A percentile compares a stretch with the other conserved stretches of the same genome.
These are phyloP conservation scores for Globisporangium perplexum DNA, from an alignment of 352 stramenopile species.

Conservation along the genomic window DNA sequence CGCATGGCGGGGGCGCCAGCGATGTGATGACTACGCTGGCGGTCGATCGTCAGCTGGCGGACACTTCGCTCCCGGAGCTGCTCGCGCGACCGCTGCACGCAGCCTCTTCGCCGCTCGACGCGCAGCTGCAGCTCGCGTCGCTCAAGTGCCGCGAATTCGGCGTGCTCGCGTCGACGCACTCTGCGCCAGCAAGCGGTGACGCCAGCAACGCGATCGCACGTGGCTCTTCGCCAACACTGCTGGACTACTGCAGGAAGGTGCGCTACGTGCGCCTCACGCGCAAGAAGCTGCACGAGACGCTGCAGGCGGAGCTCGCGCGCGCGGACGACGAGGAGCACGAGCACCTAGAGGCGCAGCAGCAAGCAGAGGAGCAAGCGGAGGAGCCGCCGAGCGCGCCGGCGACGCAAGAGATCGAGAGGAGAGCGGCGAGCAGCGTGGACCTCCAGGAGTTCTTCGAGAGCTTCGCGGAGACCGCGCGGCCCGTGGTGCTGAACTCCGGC, in stretches of 20 bases:
- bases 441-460: slow-evolving; percentile 66
- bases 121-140: slow-evolving; percentile 24
- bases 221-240: neutral
- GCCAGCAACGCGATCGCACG: neutral
- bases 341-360: neutral
- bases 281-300: slow-evolving; percentile 23
- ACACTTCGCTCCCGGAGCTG: slow-evolving; percentile 18
- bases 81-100: slow-evolving; percentile 17
- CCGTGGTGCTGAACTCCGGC: slow-evolving; percentile 26
- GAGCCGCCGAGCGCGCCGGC: neutral
- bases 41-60: neutral
- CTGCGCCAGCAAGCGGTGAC: neutral
- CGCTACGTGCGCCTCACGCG: slow-evolving; percentile 48
- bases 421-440: slow-evolving; percentile 17
- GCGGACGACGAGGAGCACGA: neutral
- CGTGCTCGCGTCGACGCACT: neutral
- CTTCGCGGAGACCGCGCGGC: slow-evolving; percentile 27
- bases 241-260: slow-evolving; percentile 35
- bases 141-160: slow-evolving; percentile 26
- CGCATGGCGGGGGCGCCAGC: too few relatives aligned
- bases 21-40: too few relatives aligned
- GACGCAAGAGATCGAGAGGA: slow-evolving; percentile 13
- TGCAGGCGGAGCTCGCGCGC: slow-evolving; percentile 15
- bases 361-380: neutral
- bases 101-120: slow-evolving; percentile 16